Conservation (phyloP, 164 flowering plant genomes). For the Tetrastigma voinierianum region DNA sequence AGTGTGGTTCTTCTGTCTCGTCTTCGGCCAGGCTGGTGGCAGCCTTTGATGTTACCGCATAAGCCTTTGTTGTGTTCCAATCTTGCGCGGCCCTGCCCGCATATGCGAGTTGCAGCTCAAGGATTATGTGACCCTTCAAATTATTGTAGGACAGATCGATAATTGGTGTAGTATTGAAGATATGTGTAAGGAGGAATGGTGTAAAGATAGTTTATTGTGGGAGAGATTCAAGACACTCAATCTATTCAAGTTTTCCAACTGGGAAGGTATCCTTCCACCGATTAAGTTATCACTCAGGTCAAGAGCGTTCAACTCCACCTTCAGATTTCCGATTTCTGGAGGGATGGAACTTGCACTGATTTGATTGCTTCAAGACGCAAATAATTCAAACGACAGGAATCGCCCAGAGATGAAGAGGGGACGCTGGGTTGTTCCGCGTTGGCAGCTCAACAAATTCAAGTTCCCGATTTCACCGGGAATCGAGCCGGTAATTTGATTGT, state of each 20-base stretch:
- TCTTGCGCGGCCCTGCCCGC: too few species aligned
- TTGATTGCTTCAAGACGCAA: neutral
- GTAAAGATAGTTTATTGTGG: too few species aligned
- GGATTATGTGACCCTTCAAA: neutral
- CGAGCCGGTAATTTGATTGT: too few species aligned
- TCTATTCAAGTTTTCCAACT: too few species aligned
- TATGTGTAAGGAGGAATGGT: too few species aligned
- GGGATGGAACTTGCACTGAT: neutral
- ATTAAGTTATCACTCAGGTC: neutral
- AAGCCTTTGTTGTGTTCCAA: neutral
- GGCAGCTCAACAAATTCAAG: neutral
- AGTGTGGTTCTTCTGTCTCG: accelerated
- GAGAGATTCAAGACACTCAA: too few species aligned
- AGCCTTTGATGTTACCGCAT: neutral
- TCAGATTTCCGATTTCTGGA: neutral
- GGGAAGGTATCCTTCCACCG: too few species aligned
- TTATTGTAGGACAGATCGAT: neutral
- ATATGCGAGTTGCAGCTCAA: neutral
- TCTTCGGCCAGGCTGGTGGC: neutral
- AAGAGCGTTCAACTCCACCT: neutral
- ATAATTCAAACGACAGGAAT: too few species aligned
- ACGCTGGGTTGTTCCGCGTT: neutral
- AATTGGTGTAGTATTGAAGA: too few species aligned
- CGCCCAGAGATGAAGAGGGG: neutral
- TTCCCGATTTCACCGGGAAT: neutral